Evolutionary conservation across 805 yeast genomes (phyloP).

Genomic region (Candida corydali): DNA sequence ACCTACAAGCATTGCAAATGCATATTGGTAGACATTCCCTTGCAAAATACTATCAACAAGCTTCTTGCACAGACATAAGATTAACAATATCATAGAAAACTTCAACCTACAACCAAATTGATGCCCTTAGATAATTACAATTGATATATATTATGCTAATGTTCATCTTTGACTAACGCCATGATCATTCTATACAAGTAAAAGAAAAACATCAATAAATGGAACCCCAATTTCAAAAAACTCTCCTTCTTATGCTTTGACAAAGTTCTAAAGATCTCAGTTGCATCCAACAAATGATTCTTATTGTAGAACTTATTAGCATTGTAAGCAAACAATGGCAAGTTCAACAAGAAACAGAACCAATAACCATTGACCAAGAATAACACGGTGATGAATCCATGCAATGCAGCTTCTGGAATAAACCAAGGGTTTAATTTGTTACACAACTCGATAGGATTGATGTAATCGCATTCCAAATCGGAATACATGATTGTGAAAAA

Average conservation of each 20-base stretch:
- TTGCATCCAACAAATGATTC: conserved; percentile 88
- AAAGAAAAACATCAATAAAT: conserved; percentile 87
- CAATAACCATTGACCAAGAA: conserved; percentile 88
- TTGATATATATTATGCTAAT: conserved; percentile 1
- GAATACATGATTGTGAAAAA: conserved; percentile 94
- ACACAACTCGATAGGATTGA: conserved; percentile 95
- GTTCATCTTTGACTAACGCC: conserved; percentile 69
- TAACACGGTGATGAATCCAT: conserved; percentile 63
- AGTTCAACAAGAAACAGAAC: conserved; percentile 79
- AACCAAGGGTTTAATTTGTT: conserved; percentile 85
- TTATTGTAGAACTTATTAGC: conserved; percentile 73
- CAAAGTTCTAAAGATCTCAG: conserved; percentile 93
- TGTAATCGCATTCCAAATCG: conserved; percentile 93
- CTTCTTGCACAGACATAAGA: no score
- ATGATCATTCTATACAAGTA: conserved; percentile 95
- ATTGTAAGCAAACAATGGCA: conserved; percentile 83
- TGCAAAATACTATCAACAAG: no score
- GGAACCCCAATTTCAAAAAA: conserved; percentile 86
- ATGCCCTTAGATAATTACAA: no score
- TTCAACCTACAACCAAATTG: no score
- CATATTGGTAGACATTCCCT: no score
- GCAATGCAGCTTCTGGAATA: conserved; percentile 85
- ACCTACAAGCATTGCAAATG: no score
- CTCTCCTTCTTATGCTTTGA: conserved; percentile 90
- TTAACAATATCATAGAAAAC: no score